Percentiles rank a stretch among this genome's conserved stretches.
These are phyloP conservation scores for Colletotrichum ledebouriae DNA, from an alignment of 2,329 filamentous ascomycete genomes.

Conservation along the genomic window DNA sequence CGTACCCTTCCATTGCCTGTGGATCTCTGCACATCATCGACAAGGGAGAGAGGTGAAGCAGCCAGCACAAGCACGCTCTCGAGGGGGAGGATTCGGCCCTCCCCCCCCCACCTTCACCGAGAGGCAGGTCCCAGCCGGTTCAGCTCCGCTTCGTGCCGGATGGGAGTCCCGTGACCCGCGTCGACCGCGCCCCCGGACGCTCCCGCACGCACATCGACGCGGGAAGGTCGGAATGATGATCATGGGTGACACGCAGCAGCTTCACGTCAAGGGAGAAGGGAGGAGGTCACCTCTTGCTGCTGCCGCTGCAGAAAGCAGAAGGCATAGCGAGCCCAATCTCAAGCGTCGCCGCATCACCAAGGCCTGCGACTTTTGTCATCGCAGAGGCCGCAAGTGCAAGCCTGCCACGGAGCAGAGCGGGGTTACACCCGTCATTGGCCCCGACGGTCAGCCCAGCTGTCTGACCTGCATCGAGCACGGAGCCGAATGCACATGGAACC, in stretches of 20 bases:
- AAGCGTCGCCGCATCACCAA: slow-evolving; percentile 43
- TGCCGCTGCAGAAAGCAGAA: not conserved
- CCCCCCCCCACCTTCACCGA: not conserved
- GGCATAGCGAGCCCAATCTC: slow-evolving; percentile 34
- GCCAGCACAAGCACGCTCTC: not conserved
- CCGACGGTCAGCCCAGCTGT: slow-evolving; percentile 31
- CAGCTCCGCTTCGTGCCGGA: slow-evolving; percentile 13
- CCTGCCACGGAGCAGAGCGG: slow-evolving; percentile 29
- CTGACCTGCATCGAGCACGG: slow-evolving; percentile 43
- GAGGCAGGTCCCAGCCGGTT: not conserved
- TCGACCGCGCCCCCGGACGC: slow-evolving; percentile 30
- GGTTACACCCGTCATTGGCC: not conserved
- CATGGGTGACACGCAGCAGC: slow-evolving; percentile 25
- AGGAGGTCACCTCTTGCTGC: too few species aligned
- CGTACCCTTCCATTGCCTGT: slow-evolving; percentile 19
- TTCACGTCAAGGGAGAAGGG: slow-evolving; percentile 10
- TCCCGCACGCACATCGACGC: slow-evolving; percentile 18
- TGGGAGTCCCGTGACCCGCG: slow-evolving; percentile 35
- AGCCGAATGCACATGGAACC: slow-evolving; percentile 41
- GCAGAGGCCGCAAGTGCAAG: slow-evolving; percentile 43
- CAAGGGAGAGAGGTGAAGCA: slow-evolving; percentile 21
- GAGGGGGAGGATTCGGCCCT: slow-evolving; percentile 22
- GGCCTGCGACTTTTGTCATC: slow-evolving; percentile 43
- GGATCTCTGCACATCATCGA: slow-evolving; percentile 34
- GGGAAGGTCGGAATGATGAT: not conserved